A percentile compares a stretch with the other conserved stretches of the same genome.
phyloP scores from a whole-genome alignment of 257 asterid genomes.

The Jasminum sambac region DNA sequence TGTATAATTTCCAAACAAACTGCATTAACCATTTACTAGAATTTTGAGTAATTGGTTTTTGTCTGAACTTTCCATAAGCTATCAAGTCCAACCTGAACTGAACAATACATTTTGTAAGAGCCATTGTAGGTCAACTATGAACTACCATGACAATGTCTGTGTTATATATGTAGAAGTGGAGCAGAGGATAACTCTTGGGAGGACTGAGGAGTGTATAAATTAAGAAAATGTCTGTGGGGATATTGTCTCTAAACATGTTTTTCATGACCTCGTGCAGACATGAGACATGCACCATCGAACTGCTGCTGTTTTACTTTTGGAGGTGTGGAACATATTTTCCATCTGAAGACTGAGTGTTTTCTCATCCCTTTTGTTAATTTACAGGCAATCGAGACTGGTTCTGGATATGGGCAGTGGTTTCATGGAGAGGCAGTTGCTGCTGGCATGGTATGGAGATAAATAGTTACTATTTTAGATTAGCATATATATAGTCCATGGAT shows the following conservation, averaged over 20 bases:
- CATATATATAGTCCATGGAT: slow-evolving; percentile 3
- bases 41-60: not conserved
- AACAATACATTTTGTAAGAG: not conserved
- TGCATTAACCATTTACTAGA: not conserved
- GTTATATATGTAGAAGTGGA: not conserved
- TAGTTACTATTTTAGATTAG: slow-evolving; percentile 15
- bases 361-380: slow-evolving; percentile 12
- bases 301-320: not conserved
- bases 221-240: not conserved
- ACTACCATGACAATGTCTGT: not conserved
- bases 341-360: slow-evolving; percentile 20
- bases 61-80: not conserved
- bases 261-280: not conserved
- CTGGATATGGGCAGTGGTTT: slow-evolving; percentile 94
- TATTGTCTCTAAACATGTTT: not conserved
- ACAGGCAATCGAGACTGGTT: slow-evolving; percentile 95
- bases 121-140: not conserved
- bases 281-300: not conserved
- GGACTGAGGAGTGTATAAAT: not conserved
- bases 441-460: slow-evolving; percentile 62
- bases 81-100: not conserved
- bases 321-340: slow-evolving; percentile 1
- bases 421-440: slow-evolving; percentile 99
- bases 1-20: not conserved
- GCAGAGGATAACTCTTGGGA: slow-evolving; percentile 1